Percentiles rank a stretch among this genome's conserved stretches.
These are phyloP conservation scores for Medicago arabica DNA, from an alignment of 306 rosid species.

Conservation along the genomic window DNA sequence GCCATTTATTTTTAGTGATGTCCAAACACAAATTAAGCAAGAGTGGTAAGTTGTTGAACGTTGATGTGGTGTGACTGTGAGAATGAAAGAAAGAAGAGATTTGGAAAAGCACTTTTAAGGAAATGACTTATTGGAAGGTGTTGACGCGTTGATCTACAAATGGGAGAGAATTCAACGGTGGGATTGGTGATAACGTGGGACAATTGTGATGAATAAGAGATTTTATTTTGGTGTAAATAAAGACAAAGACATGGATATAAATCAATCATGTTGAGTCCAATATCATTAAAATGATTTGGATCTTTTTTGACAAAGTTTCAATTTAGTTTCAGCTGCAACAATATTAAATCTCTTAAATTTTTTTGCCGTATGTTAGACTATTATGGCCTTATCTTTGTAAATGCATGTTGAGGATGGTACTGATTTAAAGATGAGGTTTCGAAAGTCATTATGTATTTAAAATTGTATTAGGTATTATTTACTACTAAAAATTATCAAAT, in stretches of 20 bases:
- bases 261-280: not conserved
- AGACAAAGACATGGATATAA: slow-evolving; percentile 45
- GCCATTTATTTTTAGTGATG: slow-evolving; percentile 51
- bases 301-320: too few relatives aligned
- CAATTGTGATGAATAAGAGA: slow-evolving; percentile 37
- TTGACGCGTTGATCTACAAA: slow-evolving; percentile 39
- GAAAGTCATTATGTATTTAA: too few relatives aligned
- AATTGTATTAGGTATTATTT: too few relatives aligned
- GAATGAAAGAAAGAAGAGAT: slow-evolving; percentile 8
- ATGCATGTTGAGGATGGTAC: too few relatives aligned
- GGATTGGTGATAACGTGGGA: slow-evolving; percentile 52
- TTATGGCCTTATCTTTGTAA: too few relatives aligned
- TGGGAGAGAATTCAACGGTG: slow-evolving; percentile 52
- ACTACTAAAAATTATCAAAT: too few relatives aligned
- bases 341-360: too few relatives aligned
- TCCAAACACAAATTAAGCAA: not conserved
- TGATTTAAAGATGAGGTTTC: too few relatives aligned
- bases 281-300: too few relatives aligned
- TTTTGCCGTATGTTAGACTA: too few relatives aligned
- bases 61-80: not conserved
- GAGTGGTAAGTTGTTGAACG: too few relatives aligned
- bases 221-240: slow-evolving; percentile 7
- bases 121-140: slow-evolving; percentile 33
- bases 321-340: too few relatives aligned
- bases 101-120: slow-evolving; percentile 42